A percentile compares a stretch with the other conserved stretches of the same genome.
phyloP scores from a whole-genome alignment of 345 rosid species.

The Melaleuca quinquenervia region DNA sequence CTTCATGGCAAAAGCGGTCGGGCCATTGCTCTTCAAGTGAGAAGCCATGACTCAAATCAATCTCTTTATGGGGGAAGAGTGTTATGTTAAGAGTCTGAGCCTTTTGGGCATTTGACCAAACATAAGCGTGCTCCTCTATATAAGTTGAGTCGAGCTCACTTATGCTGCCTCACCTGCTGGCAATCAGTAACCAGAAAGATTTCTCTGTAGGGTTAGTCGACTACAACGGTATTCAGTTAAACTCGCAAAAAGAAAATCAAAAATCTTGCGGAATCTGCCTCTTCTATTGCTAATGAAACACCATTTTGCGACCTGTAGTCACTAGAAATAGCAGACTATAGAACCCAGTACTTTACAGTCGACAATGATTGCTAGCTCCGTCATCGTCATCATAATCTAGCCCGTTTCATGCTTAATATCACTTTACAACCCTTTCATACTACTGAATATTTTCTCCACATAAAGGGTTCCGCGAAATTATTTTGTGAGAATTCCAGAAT shows the following conservation, averaged over 20 bases:
- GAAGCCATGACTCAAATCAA: constrained; percentile 6
- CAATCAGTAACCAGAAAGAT: not conserved
- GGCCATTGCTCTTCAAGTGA: constrained; percentile 4
- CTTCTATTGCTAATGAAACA: not conserved
- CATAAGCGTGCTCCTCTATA: not conserved
- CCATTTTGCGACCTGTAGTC: not conserved
- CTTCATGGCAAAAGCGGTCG: constrained; percentile 17
- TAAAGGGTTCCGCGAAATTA: not conserved
- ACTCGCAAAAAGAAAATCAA: not conserved
- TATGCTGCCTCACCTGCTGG: not conserved
- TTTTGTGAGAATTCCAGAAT: not conserved
- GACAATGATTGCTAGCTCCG: not conserved
- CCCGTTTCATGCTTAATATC: not conserved
- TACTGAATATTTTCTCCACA: too few species aligned
- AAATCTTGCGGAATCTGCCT: not conserved
- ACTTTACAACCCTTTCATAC: too few species aligned
- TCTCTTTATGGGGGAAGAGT: not conserved
- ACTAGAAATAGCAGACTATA: not conserved
- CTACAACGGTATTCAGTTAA: not conserved
- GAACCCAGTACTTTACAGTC: not conserved
- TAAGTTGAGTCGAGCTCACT: not conserved
- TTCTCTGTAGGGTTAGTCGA: not conserved
- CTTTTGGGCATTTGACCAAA: not conserved
- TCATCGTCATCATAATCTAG: not conserved
- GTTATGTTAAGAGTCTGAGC: not conserved